These are phyloP conservation scores for Claviceps quebecensis DNA, from an alignment of 2,329 filamentous ascomycete genomes.

Conservation along the genomic window DNA sequence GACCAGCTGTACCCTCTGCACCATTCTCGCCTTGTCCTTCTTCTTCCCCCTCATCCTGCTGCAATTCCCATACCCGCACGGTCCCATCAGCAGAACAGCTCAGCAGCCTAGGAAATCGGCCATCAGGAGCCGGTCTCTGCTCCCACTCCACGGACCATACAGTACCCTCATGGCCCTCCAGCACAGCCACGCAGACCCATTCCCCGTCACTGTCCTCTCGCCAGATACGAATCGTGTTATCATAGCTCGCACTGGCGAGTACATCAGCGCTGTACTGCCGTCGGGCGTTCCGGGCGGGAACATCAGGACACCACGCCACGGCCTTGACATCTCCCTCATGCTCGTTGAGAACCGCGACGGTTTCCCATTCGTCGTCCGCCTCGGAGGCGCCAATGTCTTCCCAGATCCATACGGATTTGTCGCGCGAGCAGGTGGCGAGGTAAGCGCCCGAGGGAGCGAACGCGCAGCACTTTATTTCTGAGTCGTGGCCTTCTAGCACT, in stretches of 20 bases:
- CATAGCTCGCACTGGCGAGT: constrained; percentile 83
- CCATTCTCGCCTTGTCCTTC: constrained; percentile 16
- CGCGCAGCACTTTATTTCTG: constrained; percentile 71
- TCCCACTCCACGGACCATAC: constrained; percentile 82
- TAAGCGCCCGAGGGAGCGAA: constrained; percentile 64
- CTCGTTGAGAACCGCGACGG: constrained; percentile 84
- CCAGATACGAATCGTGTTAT: constrained; percentile 82
- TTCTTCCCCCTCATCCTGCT: constrained; percentile 36
- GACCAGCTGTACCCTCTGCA: constrained; percentile 17
- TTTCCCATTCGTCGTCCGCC: constrained; percentile 92
- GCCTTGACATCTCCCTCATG: constrained; percentile 93
- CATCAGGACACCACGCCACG: constrained; percentile 77
- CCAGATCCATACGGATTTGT: constrained; percentile 98
- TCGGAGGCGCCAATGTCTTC: constrained; percentile 65
- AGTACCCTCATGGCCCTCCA: constrained; percentile 70
- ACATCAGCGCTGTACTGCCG: constrained; percentile 49
- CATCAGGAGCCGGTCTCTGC: constrained; percentile 23
- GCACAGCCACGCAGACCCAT: constrained; percentile 76
- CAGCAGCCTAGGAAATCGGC: constrained; percentile 47
- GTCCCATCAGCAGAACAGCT: constrained; percentile 78
- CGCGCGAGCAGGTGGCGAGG: constrained; percentile 78
- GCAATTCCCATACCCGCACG: constrained; percentile 64
- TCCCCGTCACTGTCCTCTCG: constrained; percentile 77
- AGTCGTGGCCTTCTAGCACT: constrained; percentile 87
- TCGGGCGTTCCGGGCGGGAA: constrained; percentile 30